Evolutionary conservation across 441 rosid genomes (phyloP).

Genomic region (Viola pubescens): DNA sequence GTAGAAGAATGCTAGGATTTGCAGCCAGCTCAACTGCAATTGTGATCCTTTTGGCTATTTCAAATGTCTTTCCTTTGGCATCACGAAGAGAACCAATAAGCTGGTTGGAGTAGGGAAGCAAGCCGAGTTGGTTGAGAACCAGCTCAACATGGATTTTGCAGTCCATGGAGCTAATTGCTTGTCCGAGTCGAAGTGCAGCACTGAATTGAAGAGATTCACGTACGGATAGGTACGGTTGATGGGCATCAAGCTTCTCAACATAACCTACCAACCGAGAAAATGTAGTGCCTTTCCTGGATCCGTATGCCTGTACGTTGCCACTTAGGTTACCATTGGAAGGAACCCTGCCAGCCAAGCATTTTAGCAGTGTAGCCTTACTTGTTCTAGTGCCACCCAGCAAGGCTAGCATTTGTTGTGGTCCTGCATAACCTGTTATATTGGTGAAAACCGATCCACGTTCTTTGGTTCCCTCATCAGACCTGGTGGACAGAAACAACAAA

Average conservation of each 20-base stretch:
- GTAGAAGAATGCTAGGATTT: constrained; percentile 27
- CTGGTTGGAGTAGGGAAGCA: constrained; percentile 25
- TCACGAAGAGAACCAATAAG: constrained; percentile 24
- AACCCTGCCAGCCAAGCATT: constrained; percentile 26
- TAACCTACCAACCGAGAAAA: constrained; percentile 22
- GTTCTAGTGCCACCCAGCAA: constrained; percentile 22
- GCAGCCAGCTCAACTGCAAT: constrained; percentile 30
- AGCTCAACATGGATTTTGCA: constrained; percentile 26
- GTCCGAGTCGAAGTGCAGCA: constrained; percentile 25
- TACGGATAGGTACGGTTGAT: constrained; percentile 27
- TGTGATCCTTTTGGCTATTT: constrained; percentile 29
- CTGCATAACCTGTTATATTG: constrained; percentile 20
- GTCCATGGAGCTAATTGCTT: constrained; percentile 12
- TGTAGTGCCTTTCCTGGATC: constrained; percentile 11
- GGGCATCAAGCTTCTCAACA: constrained; percentile 26
- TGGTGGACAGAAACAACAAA: constrained; percentile 10
- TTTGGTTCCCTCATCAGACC: constrained; percentile 10
- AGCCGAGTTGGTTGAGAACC: constrained; percentile 23
- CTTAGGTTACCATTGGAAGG: constrained; percentile 16
- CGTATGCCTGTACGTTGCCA: constrained; percentile 17
- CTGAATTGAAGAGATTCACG: constrained; percentile 31
- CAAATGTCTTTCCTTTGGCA: constrained; percentile 26
- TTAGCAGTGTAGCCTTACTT: constrained; percentile 20
- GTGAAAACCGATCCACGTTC: constrained; percentile 17
- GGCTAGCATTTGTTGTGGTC: constrained; percentile 20